Percentiles rank a stretch among this genome's conserved stretches.
Conservation (phyloP, 768 basidiomycete species). For the Tricholoma hemisulphureum region DNA sequence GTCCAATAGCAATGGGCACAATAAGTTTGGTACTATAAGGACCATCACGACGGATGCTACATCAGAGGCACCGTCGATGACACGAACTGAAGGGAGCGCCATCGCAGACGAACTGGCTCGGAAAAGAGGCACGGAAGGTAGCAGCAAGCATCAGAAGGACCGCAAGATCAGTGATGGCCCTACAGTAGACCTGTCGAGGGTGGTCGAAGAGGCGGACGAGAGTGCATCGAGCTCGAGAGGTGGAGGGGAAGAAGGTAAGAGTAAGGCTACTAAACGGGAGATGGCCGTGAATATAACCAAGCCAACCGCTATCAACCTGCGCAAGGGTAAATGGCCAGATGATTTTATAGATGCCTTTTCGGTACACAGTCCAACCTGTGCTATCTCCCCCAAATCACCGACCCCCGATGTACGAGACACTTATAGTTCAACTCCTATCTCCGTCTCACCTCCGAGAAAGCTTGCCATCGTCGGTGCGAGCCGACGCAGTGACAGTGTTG, state of each 20-base stretch:
- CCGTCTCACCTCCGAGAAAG: slow-evolving; percentile 51
- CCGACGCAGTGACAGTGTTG: slow-evolving; percentile 46
- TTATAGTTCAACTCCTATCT: slow-evolving; percentile 31
- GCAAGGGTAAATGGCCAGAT: slow-evolving; percentile 83
- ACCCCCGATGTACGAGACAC: slow-evolving; percentile 23
- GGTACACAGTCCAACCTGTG: slow-evolving; percentile 28
- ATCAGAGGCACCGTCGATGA: slow-evolving; percentile 67
- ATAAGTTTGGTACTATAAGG: slow-evolving; percentile 75
- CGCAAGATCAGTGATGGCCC: slow-evolving; percentile 64
- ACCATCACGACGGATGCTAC: slow-evolving; percentile 84
- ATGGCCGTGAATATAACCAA: slow-evolving; percentile 23
- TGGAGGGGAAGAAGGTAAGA: slow-evolving; percentile 21
- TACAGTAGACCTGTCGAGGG: slow-evolving; percentile 59
- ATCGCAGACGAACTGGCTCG: slow-evolving; percentile 51
- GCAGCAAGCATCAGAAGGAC: slow-evolving; percentile 42
- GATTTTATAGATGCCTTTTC: slow-evolving; percentile 69
- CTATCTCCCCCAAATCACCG: slow-evolving; percentile 29
- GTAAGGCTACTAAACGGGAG: slow-evolving; percentile 21
- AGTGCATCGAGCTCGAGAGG: slow-evolving; percentile 46
- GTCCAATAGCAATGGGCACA: slow-evolving; percentile 41
- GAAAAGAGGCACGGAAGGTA: slow-evolving; percentile 25
- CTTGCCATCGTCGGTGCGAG: slow-evolving; percentile 50
- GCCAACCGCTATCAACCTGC: slow-evolving; percentile 52
- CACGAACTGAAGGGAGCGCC: slow-evolving; percentile 60
- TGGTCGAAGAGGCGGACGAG: slow-evolving; percentile 71